Base-by-base conservation (phyloP, 345 rosid genomes). In the Eucalyptus curtisii region DNA sequence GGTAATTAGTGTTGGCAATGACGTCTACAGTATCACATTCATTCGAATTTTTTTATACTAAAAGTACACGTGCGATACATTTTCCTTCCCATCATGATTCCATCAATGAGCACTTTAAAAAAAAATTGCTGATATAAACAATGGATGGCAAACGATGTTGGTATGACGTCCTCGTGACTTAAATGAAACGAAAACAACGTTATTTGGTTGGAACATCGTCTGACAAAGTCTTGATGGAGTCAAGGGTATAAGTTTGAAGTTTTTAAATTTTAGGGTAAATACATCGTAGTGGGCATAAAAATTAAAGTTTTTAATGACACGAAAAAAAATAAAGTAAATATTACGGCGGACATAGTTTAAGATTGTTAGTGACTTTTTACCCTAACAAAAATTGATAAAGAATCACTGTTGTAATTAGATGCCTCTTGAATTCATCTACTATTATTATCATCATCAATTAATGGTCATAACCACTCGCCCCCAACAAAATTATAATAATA, bases 171-270 rank as follows among this genome's bases (percentile, higher is more conserved):
- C 40, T 3, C 4, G 0, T 3, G 44, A 14, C 11, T 16, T 31
- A 33, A 68, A 33, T 9, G 3, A 68, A 68, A 16, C 42, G 16
- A 33, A 16, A 68, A 16, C 1, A 2, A 8, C 1, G 13, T 68
- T 3, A 7, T 68, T 37, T 8, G 2, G 4, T 31, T 0, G 1
- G 6, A 33, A 68, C 3, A 33, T 68, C 44, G 1, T 17, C 2
- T 2, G 42, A 4, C 42, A 10, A 2, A 66, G 17, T n/a, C 71
- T 66, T 4, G 40, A 15, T 16, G 40, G 42, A 66, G 42, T 31
- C 79, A n/a, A n/a, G n/a, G 19, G 42, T 31, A 66, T 3, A 31
- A 15, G 12, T 66, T 66, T 31, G 22, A 37, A 31, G 0, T 66
- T 66, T 61, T 61, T 15, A 61, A 61, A 30, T 3, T 61, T 66